Evolutionary conservation across 192 early-diverging fungal species (phyloP).

Genomic region (Coemansia sp.): DNA sequence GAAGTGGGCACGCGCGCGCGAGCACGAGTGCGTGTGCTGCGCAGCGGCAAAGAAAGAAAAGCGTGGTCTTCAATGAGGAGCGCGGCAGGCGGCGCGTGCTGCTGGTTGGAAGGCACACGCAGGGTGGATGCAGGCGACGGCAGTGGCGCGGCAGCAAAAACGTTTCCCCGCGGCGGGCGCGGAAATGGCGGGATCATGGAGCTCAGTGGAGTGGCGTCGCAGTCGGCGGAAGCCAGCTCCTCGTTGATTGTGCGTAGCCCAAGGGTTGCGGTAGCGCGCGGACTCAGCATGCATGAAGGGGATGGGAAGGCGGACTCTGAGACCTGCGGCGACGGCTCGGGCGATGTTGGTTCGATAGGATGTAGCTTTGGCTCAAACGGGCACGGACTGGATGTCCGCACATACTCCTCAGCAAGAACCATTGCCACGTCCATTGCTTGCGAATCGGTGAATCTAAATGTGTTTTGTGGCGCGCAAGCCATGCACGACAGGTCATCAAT

Average conservation of each 20-base stretch:
- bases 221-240: background rate
- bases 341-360: slow-evolving; percentile 2
- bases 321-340: background rate
- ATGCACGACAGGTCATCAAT: slow-evolving; percentile 2
- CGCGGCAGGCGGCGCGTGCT: background rate
- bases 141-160: background rate
- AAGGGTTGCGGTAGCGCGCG: background rate
- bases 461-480: slow-evolving; percentile 1
- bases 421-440: slow-evolving; percentile 28
- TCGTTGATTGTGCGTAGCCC: slow-evolving; percentile 4
- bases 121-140: background rate
- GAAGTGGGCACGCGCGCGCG: background rate
- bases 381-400: slow-evolving; percentile 12
- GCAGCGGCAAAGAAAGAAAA: slow-evolving; percentile 18
- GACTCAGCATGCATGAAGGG: slow-evolving; percentile 1
- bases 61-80: background rate
- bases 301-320: background rate
- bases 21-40: slow-evolving; percentile 14
- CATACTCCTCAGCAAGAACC: slow-evolving; percentile 35
- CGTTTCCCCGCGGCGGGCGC: background rate
- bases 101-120: background rate
- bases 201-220: background rate
- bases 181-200: background rate
- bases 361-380: background rate
- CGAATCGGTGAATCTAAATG: slow-evolving; percentile 19